These are phyloP conservation scores for Buxus sempervirens DNA, from an alignment of 164 flowering plant genomes.

Conservation along the genomic window DNA sequence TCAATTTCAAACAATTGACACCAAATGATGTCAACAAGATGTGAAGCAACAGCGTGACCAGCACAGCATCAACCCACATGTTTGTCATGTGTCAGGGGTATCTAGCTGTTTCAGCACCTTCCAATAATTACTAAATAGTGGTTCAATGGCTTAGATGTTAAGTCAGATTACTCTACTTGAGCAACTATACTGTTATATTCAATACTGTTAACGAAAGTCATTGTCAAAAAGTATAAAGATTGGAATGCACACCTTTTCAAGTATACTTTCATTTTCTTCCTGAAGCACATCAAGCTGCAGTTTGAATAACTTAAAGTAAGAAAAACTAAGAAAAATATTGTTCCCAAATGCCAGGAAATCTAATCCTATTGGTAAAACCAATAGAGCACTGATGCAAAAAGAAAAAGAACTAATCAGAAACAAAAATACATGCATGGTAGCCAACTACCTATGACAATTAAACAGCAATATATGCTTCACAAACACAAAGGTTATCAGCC, in stretches of 20 bases:
- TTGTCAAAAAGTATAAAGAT: background rate
- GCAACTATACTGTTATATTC: background rate
- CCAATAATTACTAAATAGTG: background rate
- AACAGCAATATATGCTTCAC: background rate
- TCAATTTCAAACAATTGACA: constrained; percentile 10
- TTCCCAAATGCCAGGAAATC: background rate
- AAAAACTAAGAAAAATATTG: background rate
- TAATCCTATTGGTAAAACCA: background rate
- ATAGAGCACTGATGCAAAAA: background rate
- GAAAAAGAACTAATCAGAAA: background rate
- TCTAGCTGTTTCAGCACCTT: constrained; percentile 14
- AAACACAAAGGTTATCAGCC: constrained; percentile 3
- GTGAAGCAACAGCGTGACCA: constrained; percentile 3
- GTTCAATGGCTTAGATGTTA: background rate
- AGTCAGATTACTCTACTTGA: background rate
- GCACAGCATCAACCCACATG: background rate
- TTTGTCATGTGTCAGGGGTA: background rate
- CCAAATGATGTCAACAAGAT: background rate
- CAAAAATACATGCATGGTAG: background rate
- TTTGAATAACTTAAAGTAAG: constrained; percentile 12
- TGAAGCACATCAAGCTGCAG: constrained; percentile 90
- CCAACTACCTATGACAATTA: background rate
- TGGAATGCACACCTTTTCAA: constrained; percentile 56
- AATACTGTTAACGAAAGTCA: too few relatives aligned
- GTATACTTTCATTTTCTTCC: constrained; percentile 79